Conservation (phyloP, 768 basidiomycete genomes). For the Termitomyces heimii region DNA sequence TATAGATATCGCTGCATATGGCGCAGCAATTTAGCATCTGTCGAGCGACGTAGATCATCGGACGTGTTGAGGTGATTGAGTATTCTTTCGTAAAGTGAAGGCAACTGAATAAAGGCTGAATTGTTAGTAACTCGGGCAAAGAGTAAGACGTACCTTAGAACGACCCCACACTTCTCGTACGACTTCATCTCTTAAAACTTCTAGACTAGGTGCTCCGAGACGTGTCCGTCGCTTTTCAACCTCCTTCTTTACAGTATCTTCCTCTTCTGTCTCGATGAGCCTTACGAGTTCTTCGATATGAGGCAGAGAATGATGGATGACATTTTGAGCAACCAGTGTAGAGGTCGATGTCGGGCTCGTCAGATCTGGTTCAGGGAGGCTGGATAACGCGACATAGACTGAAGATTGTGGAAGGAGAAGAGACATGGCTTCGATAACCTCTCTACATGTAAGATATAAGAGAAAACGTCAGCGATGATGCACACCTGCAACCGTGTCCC, state of each 20-base stretch:
- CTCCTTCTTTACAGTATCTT: slow-evolving; percentile 51
- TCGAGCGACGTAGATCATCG: slow-evolving; percentile 71
- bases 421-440: slow-evolving; percentile 66
- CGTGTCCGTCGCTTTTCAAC: slow-evolving; percentile 74
- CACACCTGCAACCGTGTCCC: slow-evolving; percentile 48
- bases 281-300: slow-evolving; percentile 66
- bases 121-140: background rate
- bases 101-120: slow-evolving; percentile 43
- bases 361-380: slow-evolving; percentile 69
- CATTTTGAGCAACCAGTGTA: slow-evolving; percentile 48
- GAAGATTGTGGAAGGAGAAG: slow-evolving; percentile 73
- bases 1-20: slow-evolving; percentile 58
- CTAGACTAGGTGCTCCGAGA: slow-evolving; percentile 58
- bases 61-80: slow-evolving; percentile 74
- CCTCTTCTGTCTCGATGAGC: slow-evolving; percentile 61
- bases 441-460: background rate
- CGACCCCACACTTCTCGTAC: slow-evolving; percentile 54
- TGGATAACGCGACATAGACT: slow-evolving; percentile 53
- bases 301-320: slow-evolving; percentile 66
- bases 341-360: slow-evolving; percentile 65
- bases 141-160: slow-evolving; percentile 45
- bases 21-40: slow-evolving; percentile 70
- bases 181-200: slow-evolving; percentile 57
- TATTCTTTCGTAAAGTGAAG: slow-evolving; percentile 69
- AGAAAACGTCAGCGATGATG: slow-evolving; percentile 1